Evolutionary conservation across 306 rosid genomes (phyloP), one percentile per base, ranked within the genome.

Genomic region (Quercus robur): DNA sequence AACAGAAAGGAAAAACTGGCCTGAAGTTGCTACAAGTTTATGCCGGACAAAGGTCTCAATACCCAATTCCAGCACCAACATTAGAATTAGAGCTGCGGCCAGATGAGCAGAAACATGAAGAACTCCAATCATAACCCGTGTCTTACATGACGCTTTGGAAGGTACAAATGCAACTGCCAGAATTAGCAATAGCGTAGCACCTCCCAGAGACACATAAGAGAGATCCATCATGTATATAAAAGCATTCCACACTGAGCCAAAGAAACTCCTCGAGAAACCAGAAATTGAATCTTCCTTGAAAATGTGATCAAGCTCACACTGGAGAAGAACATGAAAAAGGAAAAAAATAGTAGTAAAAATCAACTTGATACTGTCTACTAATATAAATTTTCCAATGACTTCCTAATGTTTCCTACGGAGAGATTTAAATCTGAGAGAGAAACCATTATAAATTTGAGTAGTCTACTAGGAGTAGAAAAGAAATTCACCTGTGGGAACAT

Each of bases 91-190:
- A 56, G 99, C 97, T 35, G 98, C 89, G 54, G 92, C 71, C 15
- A 95, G 89, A 85, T 95, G 99, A 33, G 96, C 96, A 75, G 90
- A 88, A 75, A 91, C 94, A 85, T 95, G 99, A 88, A 95, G 88
- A 83, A 89, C 75, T 74, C 98, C 99, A 74, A 93, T 80, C 13
- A 86, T 59, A 62, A 83, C 84, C 71, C 93, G 87, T 87, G 86
- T 91, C 86, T 85, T 91, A 76, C 94, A 82, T 74, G 96, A 85
- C 59, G 90, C 74, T 88, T 93, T 91, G 83, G 98, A 85, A 12
- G 99, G 99, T 62, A 90, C 95, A 87, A 95, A 93, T 69, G 82
- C 69, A 71, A 86, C 75, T 79, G 98, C 97, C 28, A 85, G 61
- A 82, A 89, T 82, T 73, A 90, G 84, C 89, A 95, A 85, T 64